Base-by-base conservation (phyloP, 306 rosid genomes). In the Clitoria ternatea region DNA sequence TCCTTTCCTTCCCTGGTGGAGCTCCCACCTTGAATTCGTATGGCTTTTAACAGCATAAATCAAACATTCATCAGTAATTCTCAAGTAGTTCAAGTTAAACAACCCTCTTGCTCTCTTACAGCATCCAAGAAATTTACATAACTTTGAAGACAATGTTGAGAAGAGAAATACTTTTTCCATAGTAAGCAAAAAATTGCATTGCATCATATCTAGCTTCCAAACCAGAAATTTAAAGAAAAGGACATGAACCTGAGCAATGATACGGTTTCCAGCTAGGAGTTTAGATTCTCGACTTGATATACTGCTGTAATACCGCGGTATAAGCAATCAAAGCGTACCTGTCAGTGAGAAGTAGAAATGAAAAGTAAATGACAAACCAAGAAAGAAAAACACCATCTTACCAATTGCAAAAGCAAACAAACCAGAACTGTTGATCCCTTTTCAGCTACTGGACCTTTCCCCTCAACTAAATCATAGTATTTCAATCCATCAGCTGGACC, bases 271-370 rank as follows among this genome's bases (percentile, higher is more conserved):
- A 4, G 98, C 98, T 4, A 94, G 83, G 22, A 94, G 81, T 80
- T 94, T 94, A 26, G 98, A 94, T 85, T 89, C 98, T 80, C 97
- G 79, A 67, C 96, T 94, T 22, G 97, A 90, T 27, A 90, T 64
- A 8, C n/a, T n/a, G 95, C 97, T 0, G 96, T 94, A 42, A 94
- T 84, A 13, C 92, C 89, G 5, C 96, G 88, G 63, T 90, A 94
- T 19, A 89, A 6, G 83, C 98, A 94, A 56, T 94, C 97, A 56
- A 94, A 94, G 83, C 90, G 98, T 7, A 90, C 98, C 97, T 92
- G 79, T 35, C 1, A 22, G 61, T 14, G 22, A 48, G 29, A 52
- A 59, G 37, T 26, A 42, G 40, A 45, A 55, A 55, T 17, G 36
- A 67, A 76, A 42, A 64, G 49, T 10, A 47, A 45, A 70, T 22